Percentiles rank a stretch among this genome's conserved stretches.
These are phyloP conservation scores for Ustanciosporium gigantosporum DNA, from an alignment of 1,284 basidiomycete genomes.

Conservation along the genomic window DNA sequence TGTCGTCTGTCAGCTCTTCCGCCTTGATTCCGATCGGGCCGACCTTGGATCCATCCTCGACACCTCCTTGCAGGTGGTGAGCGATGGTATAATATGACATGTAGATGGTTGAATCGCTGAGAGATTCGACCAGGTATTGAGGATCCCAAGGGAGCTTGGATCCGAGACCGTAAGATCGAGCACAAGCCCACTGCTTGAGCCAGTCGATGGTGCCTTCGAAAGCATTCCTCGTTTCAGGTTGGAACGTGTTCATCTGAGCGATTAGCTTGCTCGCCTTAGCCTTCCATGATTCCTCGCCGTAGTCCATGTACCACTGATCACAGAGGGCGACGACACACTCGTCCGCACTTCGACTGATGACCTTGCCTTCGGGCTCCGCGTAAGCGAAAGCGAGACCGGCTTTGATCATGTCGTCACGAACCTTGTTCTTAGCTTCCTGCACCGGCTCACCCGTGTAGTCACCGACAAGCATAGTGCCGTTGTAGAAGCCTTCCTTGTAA, in stretches of 20 bases:
- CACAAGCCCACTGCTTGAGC: constrained; percentile 99
- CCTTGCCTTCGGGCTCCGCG: constrained; percentile 91
- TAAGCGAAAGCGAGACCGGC: constrained; percentile 81
- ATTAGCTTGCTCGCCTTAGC: constrained; percentile 81
- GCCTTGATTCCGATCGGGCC: constrained; percentile 84
- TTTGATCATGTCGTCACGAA: constrained; percentile 81
- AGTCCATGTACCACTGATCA: constrained; percentile 99
- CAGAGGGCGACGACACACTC: constrained; percentile 97
- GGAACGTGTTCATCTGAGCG: constrained; percentile 85
- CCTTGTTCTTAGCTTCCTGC: constrained; percentile 87
- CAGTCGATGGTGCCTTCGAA: constrained; percentile 92
- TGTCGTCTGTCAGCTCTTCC: constrained; percentile 93
- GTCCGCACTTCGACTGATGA: constrained; percentile 85
- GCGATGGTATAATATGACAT: constrained; percentile 98
- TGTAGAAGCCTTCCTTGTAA: constrained; percentile 98
- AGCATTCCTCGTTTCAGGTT: constrained; percentile 81
- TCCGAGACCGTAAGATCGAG: constrained; percentile 92
- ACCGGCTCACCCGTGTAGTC: constrained; percentile 85
- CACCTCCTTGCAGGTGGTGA: constrained; percentile 64
- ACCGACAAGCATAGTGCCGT: constrained; percentile 85
- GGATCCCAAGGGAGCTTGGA: constrained; percentile 97
- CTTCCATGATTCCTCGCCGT: constrained; percentile 89
- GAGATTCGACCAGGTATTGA: constrained; percentile 91
- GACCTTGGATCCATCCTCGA: constrained; percentile 75
- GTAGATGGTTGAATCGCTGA: constrained; percentile 98